Evolutionary conservation across 352 stramenopile genomes (phyloP), one percentile per base, ranked within the genome.

Genomic region (Labyrinthula sp.): DNA sequence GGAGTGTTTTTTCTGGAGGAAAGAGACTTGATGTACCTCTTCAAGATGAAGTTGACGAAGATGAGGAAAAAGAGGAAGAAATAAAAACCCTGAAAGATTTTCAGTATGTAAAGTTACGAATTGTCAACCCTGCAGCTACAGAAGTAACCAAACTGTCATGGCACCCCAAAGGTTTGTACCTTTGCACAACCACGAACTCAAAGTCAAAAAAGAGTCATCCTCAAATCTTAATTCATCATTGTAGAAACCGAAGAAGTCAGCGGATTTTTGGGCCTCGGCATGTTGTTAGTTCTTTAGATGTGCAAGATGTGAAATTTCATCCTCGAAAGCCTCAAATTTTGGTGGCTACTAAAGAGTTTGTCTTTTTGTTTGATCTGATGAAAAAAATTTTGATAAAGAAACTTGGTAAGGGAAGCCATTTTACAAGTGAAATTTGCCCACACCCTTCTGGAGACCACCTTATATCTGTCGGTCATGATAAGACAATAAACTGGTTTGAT

Each of bases 151-250:
- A n/a, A n/a, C n/a, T n/a, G n/a, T n/a, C n/a, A n/a, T 99, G 91
- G 91, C 91, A 99, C 60, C 60, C 75, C 54, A 97, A 96, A 71
- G 91, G 91, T 12, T 89, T 98, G 62, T 99, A 99, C 65, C 74
- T 98, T 38, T 76, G 85, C 22, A 93, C 81, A 0, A 74, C 95
- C 27, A 73, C 69, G 29, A 83, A 82, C 0, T 74, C n/a, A n/a
- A n/a, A n/a, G n/a, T n/a, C n/a, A n/a, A n/a, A n/a, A n/a, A n/a
- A n/a, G n/a, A n/a, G n/a, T n/a, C n/a, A n/a, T n/a, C n/a, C n/a
- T n/a, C n/a, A n/a, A n/a, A n/a, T n/a, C n/a, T n/a, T n/a, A n/a
- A n/a, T n/a, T n/a, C n/a, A n/a, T n/a, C n/a, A n/a, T n/a, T n/a
- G n/a, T n/a, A n/a, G n/a, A n/a, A n/a, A n/a, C n/a, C n/a, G n/a